A percentile compares a stretch with the other conserved stretches of the same genome.
phyloP scores from a whole-genome alignment of 1,284 basidiomycete species.

The Heterobasidion parviporum region DNA sequence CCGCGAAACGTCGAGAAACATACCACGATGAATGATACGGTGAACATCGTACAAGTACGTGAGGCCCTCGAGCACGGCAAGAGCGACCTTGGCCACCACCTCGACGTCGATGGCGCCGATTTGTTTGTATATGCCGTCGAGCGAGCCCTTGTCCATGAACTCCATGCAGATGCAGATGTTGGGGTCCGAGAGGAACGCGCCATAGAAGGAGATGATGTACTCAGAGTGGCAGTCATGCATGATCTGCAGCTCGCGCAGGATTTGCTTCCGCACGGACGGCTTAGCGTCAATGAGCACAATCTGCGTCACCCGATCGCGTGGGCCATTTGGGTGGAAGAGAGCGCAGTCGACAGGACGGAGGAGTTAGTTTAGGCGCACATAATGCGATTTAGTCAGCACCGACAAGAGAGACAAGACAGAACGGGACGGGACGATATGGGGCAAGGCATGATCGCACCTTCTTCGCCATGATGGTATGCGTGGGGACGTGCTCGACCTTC shows the following conservation, averaged over 20 bases:
- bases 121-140: constrained; percentile 92
- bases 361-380: neutral
- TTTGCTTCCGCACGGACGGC: constrained; percentile 95
- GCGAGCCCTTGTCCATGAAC: constrained; percentile 87
- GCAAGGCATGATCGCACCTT: constrained; percentile 52
- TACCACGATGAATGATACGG: constrained; percentile 98
- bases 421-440: neutral
- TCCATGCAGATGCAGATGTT: constrained; percentile 99
- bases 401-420: neutral
- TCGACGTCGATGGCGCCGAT: constrained; percentile 86
- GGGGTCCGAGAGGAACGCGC: constrained; percentile 92
- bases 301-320: constrained; percentile 31
- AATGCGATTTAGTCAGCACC: neutral
- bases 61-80: constrained; percentile 89
- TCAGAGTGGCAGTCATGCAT: constrained; percentile 94
- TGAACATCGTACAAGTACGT: constrained; percentile 99
- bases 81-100: constrained; percentile 85
- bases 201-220: constrained; percentile 95
- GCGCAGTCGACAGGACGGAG: no score
- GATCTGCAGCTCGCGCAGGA: constrained; percentile 94
- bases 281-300: constrained; percentile 98
- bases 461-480: constrained; percentile 87
- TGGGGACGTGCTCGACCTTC: constrained; percentile 90
- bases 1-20: constrained; percentile 16
- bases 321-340: neutral